phyloP scores from a whole-genome alignment of 768 basidiomycete genomes.

The Gelatoporia subvermispora region DNA sequence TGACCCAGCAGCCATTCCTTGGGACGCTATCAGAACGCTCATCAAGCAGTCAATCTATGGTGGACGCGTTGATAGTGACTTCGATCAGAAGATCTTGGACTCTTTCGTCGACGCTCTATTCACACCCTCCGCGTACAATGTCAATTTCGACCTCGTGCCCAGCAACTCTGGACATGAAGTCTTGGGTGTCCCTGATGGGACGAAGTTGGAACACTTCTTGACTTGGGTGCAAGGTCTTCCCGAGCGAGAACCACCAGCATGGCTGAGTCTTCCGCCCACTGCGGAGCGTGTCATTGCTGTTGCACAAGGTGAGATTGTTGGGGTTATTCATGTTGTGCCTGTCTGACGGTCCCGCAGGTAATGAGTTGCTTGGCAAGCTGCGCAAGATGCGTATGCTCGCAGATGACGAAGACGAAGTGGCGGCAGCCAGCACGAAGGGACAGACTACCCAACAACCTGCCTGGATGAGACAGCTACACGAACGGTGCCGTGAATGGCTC shows the following conservation, averaged over 20 bases:
- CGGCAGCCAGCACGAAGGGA: constrained; percentile 47
- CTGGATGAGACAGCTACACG: constrained; percentile 88
- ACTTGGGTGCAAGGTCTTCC: constrained; percentile 87
- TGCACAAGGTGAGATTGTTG: constrained; percentile 69
- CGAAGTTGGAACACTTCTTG: constrained; percentile 86
- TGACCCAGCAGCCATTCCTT: constrained; percentile 88
- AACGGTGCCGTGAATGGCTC: constrained; percentile 84
- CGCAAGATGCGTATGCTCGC: constrained; percentile 88
- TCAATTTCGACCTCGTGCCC: constrained; percentile 86
- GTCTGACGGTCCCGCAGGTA: constrained; percentile 43
- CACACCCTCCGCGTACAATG: constrained; percentile 83
- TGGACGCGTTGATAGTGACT: constrained; percentile 90
- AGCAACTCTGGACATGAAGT: constrained; percentile 50
- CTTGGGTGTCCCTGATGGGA: constrained; percentile 82
- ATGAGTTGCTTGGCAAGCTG: constrained; percentile 77
- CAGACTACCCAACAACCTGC: constrained; percentile 76
- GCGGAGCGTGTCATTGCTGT: constrained; percentile 91
- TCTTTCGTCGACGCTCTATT: constrained; percentile 91
- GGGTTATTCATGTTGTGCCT: neutral
- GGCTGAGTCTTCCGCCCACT: constrained; percentile 89
- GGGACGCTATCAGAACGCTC: constrained; percentile 90
- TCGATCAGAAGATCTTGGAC: constrained; percentile 89
- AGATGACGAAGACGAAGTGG: constrained; percentile 76
- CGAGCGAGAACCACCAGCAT: constrained; percentile 89
- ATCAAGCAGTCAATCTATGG: constrained; percentile 97